Percentiles rank a stretch among this genome's conserved stretches.
phyloP scores from a whole-genome alignment of 306 rosid genomes.

The Castanea crenata region DNA sequence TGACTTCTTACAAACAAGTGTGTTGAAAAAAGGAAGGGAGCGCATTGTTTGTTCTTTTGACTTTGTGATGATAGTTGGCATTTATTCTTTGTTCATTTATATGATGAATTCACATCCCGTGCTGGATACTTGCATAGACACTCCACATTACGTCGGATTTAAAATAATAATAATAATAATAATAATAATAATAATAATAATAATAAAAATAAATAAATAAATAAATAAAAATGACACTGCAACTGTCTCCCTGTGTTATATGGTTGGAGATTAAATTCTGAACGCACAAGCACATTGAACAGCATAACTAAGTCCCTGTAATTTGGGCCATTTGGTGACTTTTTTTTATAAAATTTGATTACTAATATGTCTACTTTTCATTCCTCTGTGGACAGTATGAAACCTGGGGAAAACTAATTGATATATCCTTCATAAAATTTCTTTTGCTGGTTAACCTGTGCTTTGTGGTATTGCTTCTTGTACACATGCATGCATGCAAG shows the following conservation, averaged over 20 bases:
- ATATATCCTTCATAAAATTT: not conserved
- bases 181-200: not conserved
- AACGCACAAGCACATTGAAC: not conserved
- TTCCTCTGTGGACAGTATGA: not conserved
- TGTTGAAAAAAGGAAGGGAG: not conserved
- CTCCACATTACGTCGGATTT: not conserved
- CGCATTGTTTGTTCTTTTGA: not conserved
- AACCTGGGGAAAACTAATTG: not conserved
- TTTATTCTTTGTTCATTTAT: not conserved
- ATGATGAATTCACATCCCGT: not conserved
- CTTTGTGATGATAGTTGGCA: not conserved
- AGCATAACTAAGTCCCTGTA: not conserved
- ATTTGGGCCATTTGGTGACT: not conserved
- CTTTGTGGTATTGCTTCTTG: not conserved
- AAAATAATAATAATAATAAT: not conserved
- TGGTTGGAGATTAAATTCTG: too few relatives aligned
- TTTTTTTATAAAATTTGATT: not conserved
- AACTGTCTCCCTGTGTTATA: not conserved
- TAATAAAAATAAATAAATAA: not conserved
- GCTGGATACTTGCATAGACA: not conserved
- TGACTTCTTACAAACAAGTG: not conserved
- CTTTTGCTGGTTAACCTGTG: not conserved
- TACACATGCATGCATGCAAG: not conserved
- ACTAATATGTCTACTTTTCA: not conserved
- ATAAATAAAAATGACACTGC: not conserved